These are phyloP conservation scores for Moringa oleifera DNA, from an alignment of 345 rosid species.

Conservation along the genomic window DNA sequence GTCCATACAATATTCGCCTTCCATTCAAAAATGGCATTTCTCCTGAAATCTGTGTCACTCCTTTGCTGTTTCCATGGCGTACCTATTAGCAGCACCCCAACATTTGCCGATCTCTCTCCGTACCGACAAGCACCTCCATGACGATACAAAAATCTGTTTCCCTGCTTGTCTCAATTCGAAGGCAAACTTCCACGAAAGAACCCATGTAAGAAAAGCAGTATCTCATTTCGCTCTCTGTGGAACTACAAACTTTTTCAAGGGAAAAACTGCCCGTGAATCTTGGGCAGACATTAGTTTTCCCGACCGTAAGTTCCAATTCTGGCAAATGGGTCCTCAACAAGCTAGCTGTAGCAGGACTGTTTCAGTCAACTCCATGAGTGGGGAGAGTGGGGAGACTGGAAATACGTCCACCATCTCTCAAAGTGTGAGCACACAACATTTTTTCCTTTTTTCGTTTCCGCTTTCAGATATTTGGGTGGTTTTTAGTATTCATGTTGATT, in stretches of 20 bases:
- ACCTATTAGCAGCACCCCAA: conserved; percentile 28
- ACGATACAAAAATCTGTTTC: conserved; percentile 12
- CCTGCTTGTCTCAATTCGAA: conserved; percentile 10
- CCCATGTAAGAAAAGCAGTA: neutral
- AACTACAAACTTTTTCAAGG: conserved; percentile 1
- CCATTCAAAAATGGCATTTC: conserved; percentile 17
- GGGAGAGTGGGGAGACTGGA: conserved; percentile 38
- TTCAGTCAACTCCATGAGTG: conserved; percentile 32
- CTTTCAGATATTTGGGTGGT: neutral
- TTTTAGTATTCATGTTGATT: neutral
- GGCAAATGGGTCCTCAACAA: conserved; percentile 34
- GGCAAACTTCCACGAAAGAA: conserved; percentile 4
- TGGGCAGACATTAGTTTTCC: conserved; percentile 8
- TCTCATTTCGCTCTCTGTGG: conserved; percentile 19
- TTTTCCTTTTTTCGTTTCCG: too few relatives aligned
- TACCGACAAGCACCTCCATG: conserved; percentile 7
- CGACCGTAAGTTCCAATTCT: conserved; percentile 28
- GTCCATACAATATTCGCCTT: conserved; percentile 23
- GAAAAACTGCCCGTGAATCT: conserved; percentile 7
- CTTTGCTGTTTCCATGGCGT: conserved; percentile 39
- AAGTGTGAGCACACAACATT: conserved; percentile 24
- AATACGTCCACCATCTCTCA: conserved; percentile 42
- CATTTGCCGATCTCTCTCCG: conserved; percentile 22
- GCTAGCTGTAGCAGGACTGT: conserved; percentile 21
- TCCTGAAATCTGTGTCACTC: conserved; percentile 12